phyloP scores from a whole-genome alignment of 768 basidiomycete genomes.

The Mycena metata region DNA sequence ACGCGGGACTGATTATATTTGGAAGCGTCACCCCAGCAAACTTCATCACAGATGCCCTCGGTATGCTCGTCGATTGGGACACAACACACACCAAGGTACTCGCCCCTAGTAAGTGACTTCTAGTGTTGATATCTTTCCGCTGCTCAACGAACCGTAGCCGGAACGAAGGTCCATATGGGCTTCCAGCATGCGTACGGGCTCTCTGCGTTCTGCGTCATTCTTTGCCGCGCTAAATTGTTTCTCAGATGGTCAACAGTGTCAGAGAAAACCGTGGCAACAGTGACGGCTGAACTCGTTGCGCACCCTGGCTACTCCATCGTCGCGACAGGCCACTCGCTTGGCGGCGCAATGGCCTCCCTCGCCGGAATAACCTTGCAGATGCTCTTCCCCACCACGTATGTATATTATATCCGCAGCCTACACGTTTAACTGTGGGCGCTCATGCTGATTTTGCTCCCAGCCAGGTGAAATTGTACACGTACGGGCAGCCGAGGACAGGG shows the following conservation, averaged over 20 bases:
- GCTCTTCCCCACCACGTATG: conserved; percentile 44
- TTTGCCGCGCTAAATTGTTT: not conserved
- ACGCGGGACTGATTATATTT: not conserved
- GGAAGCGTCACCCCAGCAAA: conserved; percentile 19
- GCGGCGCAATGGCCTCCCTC: conserved; percentile 56
- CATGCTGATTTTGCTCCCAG: not conserved
- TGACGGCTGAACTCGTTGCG: conserved; percentile 47
- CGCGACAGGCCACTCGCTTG: conserved; percentile 57
- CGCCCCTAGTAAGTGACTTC: conserved; percentile 24
- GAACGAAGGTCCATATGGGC: conserved; percentile 28
- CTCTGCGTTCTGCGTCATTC: not conserved
- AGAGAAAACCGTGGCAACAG: conserved; percentile 43
- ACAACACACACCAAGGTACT: conserved; percentile 11
- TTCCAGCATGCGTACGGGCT: conserved; percentile 26
- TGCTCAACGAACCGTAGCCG: conserved; percentile 1
- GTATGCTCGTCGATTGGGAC: conserved; percentile 32
- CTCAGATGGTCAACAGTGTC: conserved; percentile 51
- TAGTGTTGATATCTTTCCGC: not conserved
- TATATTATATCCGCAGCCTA: conserved; percentile 15
- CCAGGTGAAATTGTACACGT: conserved; percentile 29
- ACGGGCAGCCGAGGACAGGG: conserved; percentile 35
- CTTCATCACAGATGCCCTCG: conserved; percentile 34
- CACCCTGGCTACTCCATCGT: conserved; percentile 52
- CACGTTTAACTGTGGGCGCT: not conserved
- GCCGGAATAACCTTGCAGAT: conserved; percentile 50